Conservation (phyloP, 2,329 filamentous ascomycete species). For the Epichloe glyceriae region DNA sequence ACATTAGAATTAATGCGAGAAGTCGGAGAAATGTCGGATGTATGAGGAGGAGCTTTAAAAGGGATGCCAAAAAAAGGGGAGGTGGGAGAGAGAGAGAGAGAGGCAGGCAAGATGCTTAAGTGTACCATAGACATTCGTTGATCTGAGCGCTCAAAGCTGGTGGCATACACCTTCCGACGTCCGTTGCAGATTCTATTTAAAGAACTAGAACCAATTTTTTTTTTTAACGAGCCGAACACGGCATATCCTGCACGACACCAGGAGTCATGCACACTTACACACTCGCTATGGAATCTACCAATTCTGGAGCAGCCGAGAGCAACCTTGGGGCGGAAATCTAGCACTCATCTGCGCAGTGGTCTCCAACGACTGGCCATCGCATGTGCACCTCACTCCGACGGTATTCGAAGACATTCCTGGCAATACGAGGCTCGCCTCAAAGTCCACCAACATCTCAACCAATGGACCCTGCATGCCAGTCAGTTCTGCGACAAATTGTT, state of each 20-base stretch:
- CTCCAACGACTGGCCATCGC: neutral
- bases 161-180: neutral
- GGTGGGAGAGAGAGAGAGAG: neutral
- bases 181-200: neutral
- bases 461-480: neutral
- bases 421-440: neutral
- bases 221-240: neutral
- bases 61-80: fast-evolving
- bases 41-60: neutral
- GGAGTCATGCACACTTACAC: neutral
- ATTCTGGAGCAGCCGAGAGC: neutral
- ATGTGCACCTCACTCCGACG: neutral
- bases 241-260: neutral
- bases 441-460: neutral
- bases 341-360: neutral
- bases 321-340: neutral
- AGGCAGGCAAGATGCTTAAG: neutral
- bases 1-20: too few relatives aligned
- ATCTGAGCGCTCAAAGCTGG: neutral
- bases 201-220: neutral
- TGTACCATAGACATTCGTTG: neutral
- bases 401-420: neutral
- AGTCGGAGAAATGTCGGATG: neutral
- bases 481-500: neutral
- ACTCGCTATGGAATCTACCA: neutral